Base-by-base conservation (phyloP, 2,329 filamentous ascomycete species). In the Fusarium equiseti region DNA sequence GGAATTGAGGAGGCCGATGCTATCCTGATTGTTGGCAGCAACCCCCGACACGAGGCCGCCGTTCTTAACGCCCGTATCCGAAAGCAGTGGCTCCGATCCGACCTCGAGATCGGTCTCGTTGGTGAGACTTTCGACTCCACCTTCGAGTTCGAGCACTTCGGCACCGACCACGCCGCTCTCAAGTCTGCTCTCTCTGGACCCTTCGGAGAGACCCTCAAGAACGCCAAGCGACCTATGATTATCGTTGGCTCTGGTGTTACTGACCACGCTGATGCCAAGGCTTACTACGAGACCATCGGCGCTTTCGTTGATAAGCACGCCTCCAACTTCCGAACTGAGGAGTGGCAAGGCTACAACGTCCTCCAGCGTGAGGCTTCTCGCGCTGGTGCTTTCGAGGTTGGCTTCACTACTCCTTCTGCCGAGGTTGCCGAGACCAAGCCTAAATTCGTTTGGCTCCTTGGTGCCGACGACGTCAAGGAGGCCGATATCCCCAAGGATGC, bases 341-440 rank as follows among this genome's bases (percentile, higher is more conserved):
- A 97, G 81, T 98, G 97, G 94, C 96, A 97, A 80, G 96, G 95
- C 66, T 99, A 95, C 88, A 99, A 98, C 80, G 90, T 99, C 66
- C 90, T 99, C 55, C 96, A 99, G 83, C 91, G 95, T 72, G 92
- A 94, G 68, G 96, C 96, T 64, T 98, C 96, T 68, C 91, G 95
- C 75, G 92, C 92, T 40, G 96, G 94, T 79, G 96, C 96, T 66
- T 99, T 94, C 79, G 96, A 99, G 83, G 90, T 99, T 76, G 96
- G 96, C 77, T 99, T 98, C 83, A 93, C 93, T 38, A 91, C 94
- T 16, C 93, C 95, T 51, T 97, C 94, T 18, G 83, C 90, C 3
- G 88, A 90, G 71, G 93, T 97, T 69, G 92, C 95, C 40, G 87
- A 93, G 79, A 95, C 93, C 52, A 92, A 90, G 79, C 91, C 96